Conservation (phyloP, 768 basidiomycete species). For the Agrocybe chaxingu region DNA sequence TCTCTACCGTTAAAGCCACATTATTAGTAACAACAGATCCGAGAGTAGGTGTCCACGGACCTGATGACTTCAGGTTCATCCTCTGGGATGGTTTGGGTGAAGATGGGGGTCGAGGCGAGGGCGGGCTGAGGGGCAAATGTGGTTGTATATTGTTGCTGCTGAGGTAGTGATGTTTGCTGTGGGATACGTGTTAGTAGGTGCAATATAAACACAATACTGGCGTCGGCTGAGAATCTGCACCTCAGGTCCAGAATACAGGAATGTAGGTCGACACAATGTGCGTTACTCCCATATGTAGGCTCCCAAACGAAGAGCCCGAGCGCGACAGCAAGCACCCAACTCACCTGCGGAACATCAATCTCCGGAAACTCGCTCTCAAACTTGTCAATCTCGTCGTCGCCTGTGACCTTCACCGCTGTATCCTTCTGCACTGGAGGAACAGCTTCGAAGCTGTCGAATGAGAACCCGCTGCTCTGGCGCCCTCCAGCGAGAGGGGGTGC, state of each 20-base stretch:
- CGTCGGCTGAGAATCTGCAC: not conserved
- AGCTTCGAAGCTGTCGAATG: slow-evolving; percentile 63
- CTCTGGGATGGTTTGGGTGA: slow-evolving; percentile 64
- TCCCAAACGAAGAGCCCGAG: not conserved
- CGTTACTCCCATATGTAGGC: not conserved
- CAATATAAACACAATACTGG: not conserved
- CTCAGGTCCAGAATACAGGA: not conserved
- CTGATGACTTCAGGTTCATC: slow-evolving; percentile 87
- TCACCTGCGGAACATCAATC: slow-evolving; percentile 49
- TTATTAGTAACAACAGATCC: not conserved
- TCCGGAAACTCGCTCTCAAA: slow-evolving; percentile 88
- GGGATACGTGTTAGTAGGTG: slow-evolving; percentile 11
- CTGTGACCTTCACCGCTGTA: slow-evolving; percentile 75
- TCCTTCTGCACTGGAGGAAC: slow-evolving; percentile 32
- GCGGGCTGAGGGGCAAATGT: slow-evolving; percentile 76
- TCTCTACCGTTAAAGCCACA: slow-evolving; percentile 39
- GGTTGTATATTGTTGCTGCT: slow-evolving; percentile 39
- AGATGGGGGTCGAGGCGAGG: slow-evolving; percentile 69
- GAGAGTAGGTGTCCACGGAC: slow-evolving; percentile 37
- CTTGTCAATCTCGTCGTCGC: slow-evolving; percentile 80
- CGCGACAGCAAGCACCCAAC: slow-evolving; percentile 7
- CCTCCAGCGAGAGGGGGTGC: slow-evolving; percentile 28
- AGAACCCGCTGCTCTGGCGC: slow-evolving; percentile 45
- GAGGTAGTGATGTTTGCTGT: slow-evolving; percentile 31
- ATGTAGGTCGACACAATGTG: not conserved